Percentiles rank a stretch among this genome's conserved stretches.
phyloP scores from a whole-genome alignment of 306 rosid species.

The Acacia confusa region DNA sequence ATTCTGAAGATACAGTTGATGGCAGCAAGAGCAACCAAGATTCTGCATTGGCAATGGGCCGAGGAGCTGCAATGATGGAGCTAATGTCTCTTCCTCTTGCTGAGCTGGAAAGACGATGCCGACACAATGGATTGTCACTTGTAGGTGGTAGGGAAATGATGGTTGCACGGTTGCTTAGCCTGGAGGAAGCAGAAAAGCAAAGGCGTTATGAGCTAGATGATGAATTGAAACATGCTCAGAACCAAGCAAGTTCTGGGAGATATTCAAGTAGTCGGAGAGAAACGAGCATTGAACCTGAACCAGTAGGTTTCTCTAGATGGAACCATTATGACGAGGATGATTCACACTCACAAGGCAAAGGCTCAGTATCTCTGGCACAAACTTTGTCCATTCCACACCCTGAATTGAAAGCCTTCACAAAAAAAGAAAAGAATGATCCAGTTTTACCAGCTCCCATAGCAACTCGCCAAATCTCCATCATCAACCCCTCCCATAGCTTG shows the following conservation, averaged over 20 bases:
- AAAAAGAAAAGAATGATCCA: conserved; percentile 79
- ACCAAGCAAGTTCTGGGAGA: conserved; percentile 69
- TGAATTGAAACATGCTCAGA: conserved; percentile 71
- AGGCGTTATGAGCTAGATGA: conserved; percentile 86
- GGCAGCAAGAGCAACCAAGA: conserved; percentile 74
- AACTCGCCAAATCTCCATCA: no score
- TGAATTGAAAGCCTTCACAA: conserved; percentile 70
- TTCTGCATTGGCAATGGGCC: conserved; percentile 96
- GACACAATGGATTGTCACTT: conserved; percentile 97
- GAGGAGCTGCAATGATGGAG: conserved; percentile 93
- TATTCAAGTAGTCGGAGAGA: conserved; percentile 61
- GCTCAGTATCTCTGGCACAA: conserved; percentile 55
- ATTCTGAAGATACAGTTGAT: conserved; percentile 63
- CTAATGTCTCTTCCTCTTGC: conserved; percentile 84
- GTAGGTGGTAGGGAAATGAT: conserved; percentile 97
- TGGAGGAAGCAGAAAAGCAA: conserved; percentile 95
- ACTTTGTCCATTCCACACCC: conserved; percentile 68
- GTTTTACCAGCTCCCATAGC: conserved; percentile 83
- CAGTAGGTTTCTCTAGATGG: conserved; percentile 72
- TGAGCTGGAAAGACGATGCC: conserved; percentile 95
- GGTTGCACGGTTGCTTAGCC: conserved; percentile 92
- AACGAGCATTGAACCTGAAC: conserved; percentile 62
- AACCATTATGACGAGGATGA: conserved; percentile 60
- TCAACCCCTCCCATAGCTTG: no score
- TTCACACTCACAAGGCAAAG: conserved; percentile 47